These are phyloP conservation scores for Hymenoscyphus scutula DNA, from an alignment of 2,329 filamentous ascomycete genomes.

Conservation along the genomic window DNA sequence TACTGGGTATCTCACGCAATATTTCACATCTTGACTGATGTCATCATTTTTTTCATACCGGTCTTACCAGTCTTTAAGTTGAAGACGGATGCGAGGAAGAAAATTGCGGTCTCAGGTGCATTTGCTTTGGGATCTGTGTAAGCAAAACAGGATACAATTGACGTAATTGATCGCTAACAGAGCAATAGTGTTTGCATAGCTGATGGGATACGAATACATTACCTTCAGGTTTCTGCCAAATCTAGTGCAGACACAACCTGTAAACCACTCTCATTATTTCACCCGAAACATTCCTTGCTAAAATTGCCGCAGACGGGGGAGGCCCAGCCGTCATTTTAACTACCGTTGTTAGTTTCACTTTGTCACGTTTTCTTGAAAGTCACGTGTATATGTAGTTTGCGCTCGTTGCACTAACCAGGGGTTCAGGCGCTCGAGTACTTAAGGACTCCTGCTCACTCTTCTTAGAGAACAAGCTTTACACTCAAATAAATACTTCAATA, in stretches of 20 bases:
- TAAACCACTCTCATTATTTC: background rate
- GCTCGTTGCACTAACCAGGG: too few relatives aligned
- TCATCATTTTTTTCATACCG: constrained; percentile 5
- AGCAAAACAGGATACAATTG: background rate
- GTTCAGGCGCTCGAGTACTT: too few relatives aligned
- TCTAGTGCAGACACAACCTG: background rate
- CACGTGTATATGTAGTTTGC: too few relatives aligned
- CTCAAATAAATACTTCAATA: too few relatives aligned
- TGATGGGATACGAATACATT: constrained; percentile 1
- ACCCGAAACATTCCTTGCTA: background rate
- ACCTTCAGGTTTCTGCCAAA: constrained; percentile 1
- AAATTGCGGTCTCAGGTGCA: background rate
- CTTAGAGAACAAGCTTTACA: too few relatives aligned
- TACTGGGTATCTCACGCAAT: constrained; percentile 7
- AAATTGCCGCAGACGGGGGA: background rate
- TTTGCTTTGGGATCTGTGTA: constrained; percentile 8
- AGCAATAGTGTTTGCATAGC: background rate
- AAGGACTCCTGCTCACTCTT: too few relatives aligned
- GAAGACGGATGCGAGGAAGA: background rate
- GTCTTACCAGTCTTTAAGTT: background rate
- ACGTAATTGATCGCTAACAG: background rate
- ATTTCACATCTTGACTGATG: constrained; percentile 7
- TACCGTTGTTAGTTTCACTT: constrained; percentile 3
- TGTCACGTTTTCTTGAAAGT: too few relatives aligned
- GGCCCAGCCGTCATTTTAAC: constrained; percentile 1